Conservation (phyloP, 179 eudicot species). For the Vitellaria paradoxa region DNA sequence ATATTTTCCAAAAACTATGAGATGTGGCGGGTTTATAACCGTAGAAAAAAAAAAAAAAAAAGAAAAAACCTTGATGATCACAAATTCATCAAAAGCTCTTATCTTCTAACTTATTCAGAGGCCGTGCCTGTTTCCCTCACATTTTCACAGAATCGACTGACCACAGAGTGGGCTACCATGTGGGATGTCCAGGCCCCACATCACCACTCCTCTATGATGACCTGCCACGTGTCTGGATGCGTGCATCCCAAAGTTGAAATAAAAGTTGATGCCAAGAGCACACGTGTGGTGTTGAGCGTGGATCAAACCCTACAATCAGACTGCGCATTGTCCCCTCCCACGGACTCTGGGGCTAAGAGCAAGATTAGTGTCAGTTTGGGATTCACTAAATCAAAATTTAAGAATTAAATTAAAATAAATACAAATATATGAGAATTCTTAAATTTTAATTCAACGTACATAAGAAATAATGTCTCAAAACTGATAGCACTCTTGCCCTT, state of each 20-base stretch:
- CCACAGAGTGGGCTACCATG: slow-evolving; percentile 5
- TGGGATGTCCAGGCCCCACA: background rate
- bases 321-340: too few relatives aligned
- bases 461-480: too few relatives aligned
- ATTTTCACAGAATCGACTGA: slow-evolving; percentile 12
- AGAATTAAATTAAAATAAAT: too few relatives aligned
- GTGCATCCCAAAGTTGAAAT: background rate
- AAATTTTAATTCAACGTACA: too few relatives aligned
- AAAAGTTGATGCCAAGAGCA: slow-evolving; percentile 6
- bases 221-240: slow-evolving; percentile 8
- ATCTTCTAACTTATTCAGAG: background rate
- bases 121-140: background rate
- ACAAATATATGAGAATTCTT: too few relatives aligned
- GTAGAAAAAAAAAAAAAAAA: too few relatives aligned
- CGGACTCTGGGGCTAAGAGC: too few relatives aligned
- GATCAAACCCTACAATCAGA: background rate
- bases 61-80: background rate
- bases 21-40: background rate
- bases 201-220: background rate
- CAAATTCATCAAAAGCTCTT: background rate
- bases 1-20: background rate
- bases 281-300: slow-evolving; percentile 20
- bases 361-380: too few relatives aligned
- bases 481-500: too few relatives aligned
- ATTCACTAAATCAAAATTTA: too few relatives aligned